A percentile compares a stretch with the other conserved stretches of the same genome.
Evolutionary conservation across 176 grass and related monocot genomes (phyloP).

Genomic region (Ananas comosus): DNA sequence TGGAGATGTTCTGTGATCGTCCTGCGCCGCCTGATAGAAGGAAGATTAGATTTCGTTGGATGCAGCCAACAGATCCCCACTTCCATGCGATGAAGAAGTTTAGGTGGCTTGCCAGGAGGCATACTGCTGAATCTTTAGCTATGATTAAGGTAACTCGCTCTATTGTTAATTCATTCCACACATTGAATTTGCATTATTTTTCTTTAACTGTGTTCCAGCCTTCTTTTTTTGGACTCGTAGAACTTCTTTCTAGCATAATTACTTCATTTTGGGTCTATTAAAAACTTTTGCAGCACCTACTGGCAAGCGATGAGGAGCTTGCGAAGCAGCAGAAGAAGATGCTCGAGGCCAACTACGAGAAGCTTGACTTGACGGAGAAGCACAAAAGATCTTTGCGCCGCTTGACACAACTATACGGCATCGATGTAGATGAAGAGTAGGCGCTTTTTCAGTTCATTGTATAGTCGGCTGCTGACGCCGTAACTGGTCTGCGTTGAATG

Average conservation of each 20-base stretch:
- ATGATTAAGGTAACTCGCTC: constrained; percentile 51
- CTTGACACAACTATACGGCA: constrained; percentile 15
- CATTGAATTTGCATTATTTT: neutral
- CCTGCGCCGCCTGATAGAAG: constrained; percentile 28
- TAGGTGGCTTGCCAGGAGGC: constrained; percentile 31
- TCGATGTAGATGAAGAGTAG: constrained; percentile 8
- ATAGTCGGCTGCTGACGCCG: too few relatives aligned
- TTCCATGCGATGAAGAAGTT: constrained; percentile 32
- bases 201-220: neutral
- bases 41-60: constrained; percentile 33
- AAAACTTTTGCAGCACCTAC: constrained; percentile 31
- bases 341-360: constrained; percentile 30
- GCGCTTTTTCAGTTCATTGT: neutral
- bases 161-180: neutral
- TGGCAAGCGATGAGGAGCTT: constrained; percentile 34
- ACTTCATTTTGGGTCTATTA: constrained; percentile 6
- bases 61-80: constrained; percentile 18
- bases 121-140: constrained; percentile 49
- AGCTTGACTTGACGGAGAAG: constrained; percentile 31
- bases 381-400: constrained; percentile 3
- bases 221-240: constrained; percentile 3
- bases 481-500: too few relatives aligned
- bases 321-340: constrained; percentile 38
- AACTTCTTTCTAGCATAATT: neutral
- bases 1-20: constrained; percentile 37